A percentile compares a stretch with the other conserved stretches of the same genome.
phyloP scores from a whole-genome alignment of 805 yeast genomes.

The Ascoidea rubescens region DNA sequence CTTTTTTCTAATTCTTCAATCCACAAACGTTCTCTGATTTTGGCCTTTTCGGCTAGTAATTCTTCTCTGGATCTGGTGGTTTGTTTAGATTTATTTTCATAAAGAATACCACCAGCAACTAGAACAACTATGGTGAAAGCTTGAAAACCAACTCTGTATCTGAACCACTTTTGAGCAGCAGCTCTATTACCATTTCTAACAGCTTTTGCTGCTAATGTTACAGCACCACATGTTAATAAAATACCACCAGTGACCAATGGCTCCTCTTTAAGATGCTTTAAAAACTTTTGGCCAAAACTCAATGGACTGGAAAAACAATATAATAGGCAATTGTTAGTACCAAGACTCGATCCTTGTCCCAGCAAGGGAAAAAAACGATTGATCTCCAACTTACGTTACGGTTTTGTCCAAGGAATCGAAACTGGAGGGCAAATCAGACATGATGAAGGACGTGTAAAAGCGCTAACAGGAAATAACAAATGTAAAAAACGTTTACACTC shows the following conservation, averaged over 20 bases:
- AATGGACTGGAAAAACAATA: no score
- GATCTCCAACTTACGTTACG: no score
- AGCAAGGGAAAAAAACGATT: no score
- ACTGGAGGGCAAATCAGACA: neutral
- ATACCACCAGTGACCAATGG: constrained; percentile 84
- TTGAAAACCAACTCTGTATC: constrained; percentile 83
- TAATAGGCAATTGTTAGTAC: no score
- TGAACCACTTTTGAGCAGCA: constrained; percentile 75
- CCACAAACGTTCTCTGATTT: constrained; percentile 76
- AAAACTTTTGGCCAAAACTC: no score
- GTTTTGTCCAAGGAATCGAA: neutral
- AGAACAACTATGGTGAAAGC: constrained; percentile 73
- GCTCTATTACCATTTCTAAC: constrained; percentile 56
- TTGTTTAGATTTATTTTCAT: constrained; percentile 33
- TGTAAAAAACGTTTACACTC: no score
- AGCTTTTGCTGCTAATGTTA: constrained; percentile 63
- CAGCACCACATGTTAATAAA: constrained; percentile 68
- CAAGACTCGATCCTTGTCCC: no score
- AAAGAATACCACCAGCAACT: constrained; percentile 64
- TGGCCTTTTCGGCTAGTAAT: constrained; percentile 60
- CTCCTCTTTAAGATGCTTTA: constrained; percentile 55
- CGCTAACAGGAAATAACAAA: no score
- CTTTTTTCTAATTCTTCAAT: constrained; percentile 81
- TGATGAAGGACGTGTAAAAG: no score
- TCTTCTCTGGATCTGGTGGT: constrained; percentile 47